These are phyloP conservation scores for Chlamydomonas sphaeroides DNA, from an alignment of 139 green algal genomes.

Conservation along the genomic window DNA sequence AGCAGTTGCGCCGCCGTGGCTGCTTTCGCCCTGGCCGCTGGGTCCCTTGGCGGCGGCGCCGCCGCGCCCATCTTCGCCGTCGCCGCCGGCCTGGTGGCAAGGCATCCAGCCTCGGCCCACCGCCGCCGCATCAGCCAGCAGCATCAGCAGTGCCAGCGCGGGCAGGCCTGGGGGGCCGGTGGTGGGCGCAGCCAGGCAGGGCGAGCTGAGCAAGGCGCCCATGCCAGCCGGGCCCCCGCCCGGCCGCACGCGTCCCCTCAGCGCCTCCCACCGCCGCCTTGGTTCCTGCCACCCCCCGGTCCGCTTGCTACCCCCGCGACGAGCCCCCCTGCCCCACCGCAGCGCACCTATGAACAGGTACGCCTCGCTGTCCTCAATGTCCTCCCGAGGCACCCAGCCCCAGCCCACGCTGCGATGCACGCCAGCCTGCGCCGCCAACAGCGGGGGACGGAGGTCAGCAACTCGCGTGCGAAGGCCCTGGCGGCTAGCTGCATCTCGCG, in stretches of 20 bases:
- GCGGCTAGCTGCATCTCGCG: too few species aligned
- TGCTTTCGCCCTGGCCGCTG: not conserved
- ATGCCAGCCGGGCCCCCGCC: too few species aligned
- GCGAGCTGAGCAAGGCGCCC: too few species aligned
- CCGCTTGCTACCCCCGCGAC: too few species aligned
- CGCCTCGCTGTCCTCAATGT: slow-evolving; percentile 28
- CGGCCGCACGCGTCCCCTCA: too few species aligned
- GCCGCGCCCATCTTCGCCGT: too few species aligned
- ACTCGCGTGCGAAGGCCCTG: too few species aligned
- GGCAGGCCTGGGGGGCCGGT: slow-evolving; percentile 23
- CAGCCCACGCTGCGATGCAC: not conserved
- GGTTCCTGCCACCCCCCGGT: too few species aligned
- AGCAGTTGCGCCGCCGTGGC: not conserved
- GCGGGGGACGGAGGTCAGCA: too few species aligned
- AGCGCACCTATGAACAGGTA: slow-evolving; percentile 37
- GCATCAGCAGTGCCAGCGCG: slow-evolving; percentile 15
- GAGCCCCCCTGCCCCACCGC: too few species aligned
- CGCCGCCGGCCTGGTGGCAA: too few species aligned
- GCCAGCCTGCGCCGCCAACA: too few species aligned
- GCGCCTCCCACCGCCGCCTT: not conserved
- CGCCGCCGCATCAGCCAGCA: slow-evolving; percentile 26
- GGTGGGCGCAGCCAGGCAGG: not conserved
- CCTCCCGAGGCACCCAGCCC: slow-evolving; percentile 15
- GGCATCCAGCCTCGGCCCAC: slow-evolving; percentile 3
- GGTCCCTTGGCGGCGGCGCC: not conserved